phyloP scores from a whole-genome alignment of 1,284 basidiomycete genomes.

The Psilocybe mexicana region DNA sequence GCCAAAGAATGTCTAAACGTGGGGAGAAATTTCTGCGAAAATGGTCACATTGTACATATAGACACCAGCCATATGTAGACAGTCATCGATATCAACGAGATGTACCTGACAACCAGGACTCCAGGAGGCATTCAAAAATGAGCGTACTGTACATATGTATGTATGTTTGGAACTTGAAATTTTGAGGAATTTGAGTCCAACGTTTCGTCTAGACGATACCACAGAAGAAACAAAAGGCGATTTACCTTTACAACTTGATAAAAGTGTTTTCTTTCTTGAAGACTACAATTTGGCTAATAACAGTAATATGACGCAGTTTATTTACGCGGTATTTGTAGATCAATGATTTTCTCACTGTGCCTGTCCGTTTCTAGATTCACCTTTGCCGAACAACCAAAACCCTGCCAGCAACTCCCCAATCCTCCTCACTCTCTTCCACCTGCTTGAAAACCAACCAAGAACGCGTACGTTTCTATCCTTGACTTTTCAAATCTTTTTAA shows the following conservation, averaged over 20 bases:
- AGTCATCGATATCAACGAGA: no score
- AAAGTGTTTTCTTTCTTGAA: no score
- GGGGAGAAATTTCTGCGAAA: no score
- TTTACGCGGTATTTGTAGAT: slow-evolving; percentile 3
- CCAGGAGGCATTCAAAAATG: neutral
- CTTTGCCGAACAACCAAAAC: neutral
- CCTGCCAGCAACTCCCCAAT: neutral
- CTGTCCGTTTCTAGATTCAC: neutral
- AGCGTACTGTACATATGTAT: neutral
- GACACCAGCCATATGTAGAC: no score
- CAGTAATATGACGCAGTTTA: slow-evolving; percentile 1
- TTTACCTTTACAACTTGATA: neutral
- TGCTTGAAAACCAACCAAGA: neutral
- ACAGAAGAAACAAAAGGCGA: neutral
- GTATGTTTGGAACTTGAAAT: no score
- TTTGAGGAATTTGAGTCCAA: no score
- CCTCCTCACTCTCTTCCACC: neutral
- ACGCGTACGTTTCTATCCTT: neutral
- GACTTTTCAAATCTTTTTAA: neutral
- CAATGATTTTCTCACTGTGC: slow-evolving; percentile 3
- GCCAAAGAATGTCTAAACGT: no score
- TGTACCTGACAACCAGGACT: neutral
- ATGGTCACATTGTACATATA: no score
- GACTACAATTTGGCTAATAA: no score
- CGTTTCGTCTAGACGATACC: no score